Base-by-base conservation (phyloP, 2,329 filamentous ascomycete species). In the Exophiala sp. region DNA sequence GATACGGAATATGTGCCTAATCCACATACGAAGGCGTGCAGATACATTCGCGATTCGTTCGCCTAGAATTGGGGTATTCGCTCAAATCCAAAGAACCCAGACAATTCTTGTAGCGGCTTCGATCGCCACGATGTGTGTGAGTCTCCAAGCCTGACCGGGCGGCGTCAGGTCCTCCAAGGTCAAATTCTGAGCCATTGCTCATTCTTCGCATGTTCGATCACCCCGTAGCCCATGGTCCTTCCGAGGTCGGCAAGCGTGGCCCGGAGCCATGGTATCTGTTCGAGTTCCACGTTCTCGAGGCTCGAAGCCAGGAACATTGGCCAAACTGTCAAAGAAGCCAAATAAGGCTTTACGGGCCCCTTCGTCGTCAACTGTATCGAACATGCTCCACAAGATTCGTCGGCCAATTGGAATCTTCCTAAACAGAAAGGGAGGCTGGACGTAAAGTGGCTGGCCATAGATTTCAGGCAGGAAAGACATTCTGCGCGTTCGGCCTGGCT, bases 111-210 rank as follows among this genome's bases (percentile, higher is more conserved):
- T 8, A 29, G 24, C 24, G 24, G 24, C 24, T 2, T 5, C 5
- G 5, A 29, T 29, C 7, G 24, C 24, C 24, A 29, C 5, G 24
- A 29, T 29, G 5, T 18, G 16, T 18, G 16, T 18, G 2, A 18
- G 16, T 18, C 16, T 18, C 16, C 16, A 18, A 29, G 5, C 24
- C 24, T 8, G 24, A 29, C 24, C 24, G 3, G 5, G 24, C 3
- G 7, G 24, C 24, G 24, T 5, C 24, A 29, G 24, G 24, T 29
- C 16, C 14, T 41, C 21, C 12, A 14, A 41, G 16, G 39, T 43
- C 41, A 43, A 14, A 43, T 12, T 24, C 21, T 10, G 20, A 24
- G 59, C 68, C 14, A 70, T 61, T 47, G 57, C 60, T 40, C 69
- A 69, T 16, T 52, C 41, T n/a, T 18, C 14, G 24, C 12, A 16